Evolutionary conservation across 805 yeast genomes (phyloP).

Genomic region (Nakazawaea ernobii): DNA sequence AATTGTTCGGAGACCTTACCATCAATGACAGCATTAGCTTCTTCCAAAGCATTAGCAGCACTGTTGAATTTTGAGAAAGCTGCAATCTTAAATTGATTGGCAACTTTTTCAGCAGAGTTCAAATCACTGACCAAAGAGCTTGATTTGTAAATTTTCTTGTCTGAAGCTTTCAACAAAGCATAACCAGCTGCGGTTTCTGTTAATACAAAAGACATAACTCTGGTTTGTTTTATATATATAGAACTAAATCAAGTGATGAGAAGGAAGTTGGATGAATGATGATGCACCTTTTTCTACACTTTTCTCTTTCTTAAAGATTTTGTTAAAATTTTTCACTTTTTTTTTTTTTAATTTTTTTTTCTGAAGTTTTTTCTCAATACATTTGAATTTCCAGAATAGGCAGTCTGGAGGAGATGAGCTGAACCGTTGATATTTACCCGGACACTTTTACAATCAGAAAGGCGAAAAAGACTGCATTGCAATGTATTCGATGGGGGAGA

Average conservation of each 20-base stretch:
- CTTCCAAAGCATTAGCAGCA: conserved; percentile 95
- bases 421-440: too few species aligned
- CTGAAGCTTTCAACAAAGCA: conserved; percentile 95
- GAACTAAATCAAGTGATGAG: not conserved
- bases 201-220: conserved; percentile 74
- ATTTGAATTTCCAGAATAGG: not conserved
- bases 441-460: too few species aligned
- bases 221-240: not conserved
- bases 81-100: conserved; percentile 87
- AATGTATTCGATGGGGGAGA: too few species aligned
- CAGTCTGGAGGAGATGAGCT: too few species aligned
- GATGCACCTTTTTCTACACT: too few species aligned
- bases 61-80: conserved; percentile 92
- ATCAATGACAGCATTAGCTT: conserved; percentile 85
- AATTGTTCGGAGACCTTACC: conserved; percentile 89
- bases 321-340: not conserved
- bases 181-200: conserved; percentile 99
- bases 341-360: too few species aligned
- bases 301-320: too few species aligned
- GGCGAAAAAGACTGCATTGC: too few species aligned
- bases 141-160: conserved; percentile 92
- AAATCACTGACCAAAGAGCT: conserved; percentile 68
- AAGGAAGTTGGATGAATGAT: not conserved
- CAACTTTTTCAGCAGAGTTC: conserved; percentile 76
- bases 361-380: not conserved